Percentiles rank a stretch among this genome's conserved stretches.
phyloP scores from a whole-genome alignment of 1,284 basidiomycete genomes.

The Heterobasidion occidentale region DNA sequence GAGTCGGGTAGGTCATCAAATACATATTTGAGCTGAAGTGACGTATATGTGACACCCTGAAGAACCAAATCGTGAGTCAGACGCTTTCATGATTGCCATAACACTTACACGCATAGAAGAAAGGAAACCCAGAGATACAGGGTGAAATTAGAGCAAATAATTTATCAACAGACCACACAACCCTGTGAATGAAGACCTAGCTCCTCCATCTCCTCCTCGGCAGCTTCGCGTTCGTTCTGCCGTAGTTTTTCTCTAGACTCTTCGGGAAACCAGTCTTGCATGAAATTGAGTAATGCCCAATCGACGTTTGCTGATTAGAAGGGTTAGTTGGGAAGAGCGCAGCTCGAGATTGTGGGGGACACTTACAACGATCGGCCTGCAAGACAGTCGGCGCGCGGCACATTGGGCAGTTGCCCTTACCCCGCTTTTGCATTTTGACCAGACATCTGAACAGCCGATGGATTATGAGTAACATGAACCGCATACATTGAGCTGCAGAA shows the following conservation, averaged over 20 bases:
- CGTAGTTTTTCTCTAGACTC: slow-evolving; percentile 76
- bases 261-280: slow-evolving; percentile 89
- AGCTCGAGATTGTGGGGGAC: neutral
- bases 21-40: no score
- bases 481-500: neutral
- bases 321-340: neutral
- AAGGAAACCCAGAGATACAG: no score
- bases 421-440: slow-evolving; percentile 89
- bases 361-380: slow-evolving; percentile 66
- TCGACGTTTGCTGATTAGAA: slow-evolving; percentile 64
- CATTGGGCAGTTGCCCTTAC: slow-evolving; percentile 78
- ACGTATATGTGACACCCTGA: no score
- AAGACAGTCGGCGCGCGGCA: slow-evolving; percentile 77
- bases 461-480: neutral
- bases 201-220: slow-evolving; percentile 63
- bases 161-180: neutral
- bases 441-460: slow-evolving; percentile 77
- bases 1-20: no score
- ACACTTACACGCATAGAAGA: no score
- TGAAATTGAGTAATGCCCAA: slow-evolving; percentile 74
- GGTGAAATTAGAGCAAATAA: neutral
- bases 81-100: no score
- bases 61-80: no score
- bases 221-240: slow-evolving; percentile 74
- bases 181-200: slow-evolving; percentile 31